Conservation (phyloP, 208 protist species). For the Trypanosoma boissoni region DNA sequence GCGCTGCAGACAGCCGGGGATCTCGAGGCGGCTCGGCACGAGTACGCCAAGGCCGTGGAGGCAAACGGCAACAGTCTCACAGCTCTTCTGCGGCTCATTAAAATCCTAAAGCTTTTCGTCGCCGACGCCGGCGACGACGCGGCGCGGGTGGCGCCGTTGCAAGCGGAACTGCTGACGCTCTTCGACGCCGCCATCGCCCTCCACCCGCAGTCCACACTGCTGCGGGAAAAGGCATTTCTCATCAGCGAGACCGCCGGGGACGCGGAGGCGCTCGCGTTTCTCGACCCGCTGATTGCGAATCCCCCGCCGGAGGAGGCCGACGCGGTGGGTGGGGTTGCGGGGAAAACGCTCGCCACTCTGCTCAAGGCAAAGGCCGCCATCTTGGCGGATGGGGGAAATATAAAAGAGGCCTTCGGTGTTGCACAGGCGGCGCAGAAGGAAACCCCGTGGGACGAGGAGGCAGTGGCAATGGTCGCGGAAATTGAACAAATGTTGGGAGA, state of each 20-base stretch:
- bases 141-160: conserved; percentile 11
- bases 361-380: conserved; percentile 89
- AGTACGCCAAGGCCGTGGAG: conserved; percentile 46
- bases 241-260: conserved; percentile 77
- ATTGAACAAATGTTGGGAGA: conserved; percentile 41
- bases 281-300: conserved; percentile 55
- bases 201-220: conserved; percentile 67
- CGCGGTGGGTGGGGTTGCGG: conserved; percentile 37
- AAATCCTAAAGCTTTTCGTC: conserved; percentile 38
- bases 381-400: conserved; percentile 69
- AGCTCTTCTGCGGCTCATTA: conserved; percentile 60
- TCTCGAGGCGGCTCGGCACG: conserved; percentile 47
- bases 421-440: conserved; percentile 57
- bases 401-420: conserved; percentile 60
- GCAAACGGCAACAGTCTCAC: conserved; percentile 62
- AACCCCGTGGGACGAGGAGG: conserved; percentile 70
- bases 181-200: conserved; percentile 64
- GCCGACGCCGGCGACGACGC: conserved; percentile 28
- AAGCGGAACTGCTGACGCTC: conserved; percentile 32
- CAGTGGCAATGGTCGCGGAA: conserved; percentile 54
- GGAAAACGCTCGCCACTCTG: conserved; percentile 55
- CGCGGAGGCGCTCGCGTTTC: conserved; percentile 63
- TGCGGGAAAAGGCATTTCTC: conserved; percentile 89
- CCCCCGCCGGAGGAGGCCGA: conserved; percentile 87
- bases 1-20: conserved; percentile 43